Base-by-base conservation (phyloP, 2,329 filamentous ascomycete species). In the Cladosporium sp. region DNA sequence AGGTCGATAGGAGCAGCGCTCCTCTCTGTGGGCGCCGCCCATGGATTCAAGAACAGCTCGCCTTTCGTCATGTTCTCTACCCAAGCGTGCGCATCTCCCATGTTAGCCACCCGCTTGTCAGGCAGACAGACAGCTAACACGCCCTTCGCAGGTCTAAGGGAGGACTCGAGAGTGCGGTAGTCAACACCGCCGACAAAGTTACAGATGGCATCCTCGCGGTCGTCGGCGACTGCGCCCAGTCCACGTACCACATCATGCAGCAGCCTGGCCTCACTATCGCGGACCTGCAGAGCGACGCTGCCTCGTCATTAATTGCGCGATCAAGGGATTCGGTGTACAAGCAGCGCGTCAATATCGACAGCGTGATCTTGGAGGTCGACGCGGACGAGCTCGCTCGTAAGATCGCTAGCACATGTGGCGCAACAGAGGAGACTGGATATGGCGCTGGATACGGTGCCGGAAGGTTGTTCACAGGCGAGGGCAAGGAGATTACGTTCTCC, bases 61-160 rank as follows among this genome's bases (percentile, higher is more conserved):
- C 94, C 95, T 21, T 95, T 97, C 79, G 86, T 97, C 76, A 81
- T 97, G 70, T 89, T 96, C 77, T 97, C 94, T 34, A 94, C 90
- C 54, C 86, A 90, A 68, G 83, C 89, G 93, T 97, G 89, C 14
- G 60, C 21, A 43, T n/a, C 49, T 30, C 60, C 28, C 21, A 36
- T 26, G 26, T 10, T 10, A 34, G 54, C 48, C 59, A 25, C 43
- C 39, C 39, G n/a, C 8, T 4, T 8, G 58, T 16, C 14, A 61
- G 49, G 7, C 59, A 54, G 34, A 34, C 48, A 63, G 34, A 43
- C 23, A 10, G 25, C 60, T 63, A 48, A 63, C 60, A 32, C 13
- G 4, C 21, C 5, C 32, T 8, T 46, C 48, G 14, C 49, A 63
- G 60, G 25, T 46, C 60, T 23, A 30, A 65, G 48, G 51, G 60